These are phyloP conservation scores for Solanum medicagineum DNA, from an alignment of 257 asterid genomes.

Conservation along the genomic window DNA sequence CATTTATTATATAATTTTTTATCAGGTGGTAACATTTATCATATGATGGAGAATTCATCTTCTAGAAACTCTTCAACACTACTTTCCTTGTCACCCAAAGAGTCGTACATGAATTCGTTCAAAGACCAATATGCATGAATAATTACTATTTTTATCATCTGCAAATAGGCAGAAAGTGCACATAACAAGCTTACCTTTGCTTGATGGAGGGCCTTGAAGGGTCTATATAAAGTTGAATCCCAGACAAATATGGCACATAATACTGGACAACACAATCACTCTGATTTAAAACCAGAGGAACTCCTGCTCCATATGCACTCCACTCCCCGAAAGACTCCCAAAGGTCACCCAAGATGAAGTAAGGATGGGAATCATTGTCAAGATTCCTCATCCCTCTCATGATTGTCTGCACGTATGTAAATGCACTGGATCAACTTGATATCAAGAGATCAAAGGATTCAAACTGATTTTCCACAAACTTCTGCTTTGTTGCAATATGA, in stretches of 20 bases:
- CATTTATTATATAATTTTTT: not conserved
- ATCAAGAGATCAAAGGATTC: not conserved
- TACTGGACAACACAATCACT: constrained; percentile 72
- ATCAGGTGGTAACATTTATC: not conserved
- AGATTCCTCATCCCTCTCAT: constrained; percentile 44
- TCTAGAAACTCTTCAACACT: not conserved
- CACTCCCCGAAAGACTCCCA: constrained; percentile 93
- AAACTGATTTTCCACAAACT: not conserved
- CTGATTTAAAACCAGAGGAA: constrained; percentile 63
- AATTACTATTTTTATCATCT: not conserved
- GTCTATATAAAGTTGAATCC: constrained; percentile 70
- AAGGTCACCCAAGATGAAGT: constrained; percentile 77
- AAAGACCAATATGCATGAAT: not conserved
- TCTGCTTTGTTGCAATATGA: not conserved
- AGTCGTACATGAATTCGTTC: not conserved
- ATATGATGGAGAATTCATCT: not conserved
- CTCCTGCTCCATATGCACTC: constrained; percentile 97
- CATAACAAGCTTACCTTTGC: constrained; percentile 29
- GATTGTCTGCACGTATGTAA: constrained; percentile 49
- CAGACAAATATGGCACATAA: constrained; percentile 84
- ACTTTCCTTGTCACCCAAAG: not conserved
- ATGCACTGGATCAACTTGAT: constrained; percentile 1
- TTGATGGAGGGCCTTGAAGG: constrained; percentile 35
- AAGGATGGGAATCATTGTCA: constrained; percentile 45
- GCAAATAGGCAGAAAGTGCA: not conserved